A percentile compares a stretch with the other conserved stretches of the same genome.
Conservation (phyloP, 257 asterid species). For the Nicotiana attenuata region DNA sequence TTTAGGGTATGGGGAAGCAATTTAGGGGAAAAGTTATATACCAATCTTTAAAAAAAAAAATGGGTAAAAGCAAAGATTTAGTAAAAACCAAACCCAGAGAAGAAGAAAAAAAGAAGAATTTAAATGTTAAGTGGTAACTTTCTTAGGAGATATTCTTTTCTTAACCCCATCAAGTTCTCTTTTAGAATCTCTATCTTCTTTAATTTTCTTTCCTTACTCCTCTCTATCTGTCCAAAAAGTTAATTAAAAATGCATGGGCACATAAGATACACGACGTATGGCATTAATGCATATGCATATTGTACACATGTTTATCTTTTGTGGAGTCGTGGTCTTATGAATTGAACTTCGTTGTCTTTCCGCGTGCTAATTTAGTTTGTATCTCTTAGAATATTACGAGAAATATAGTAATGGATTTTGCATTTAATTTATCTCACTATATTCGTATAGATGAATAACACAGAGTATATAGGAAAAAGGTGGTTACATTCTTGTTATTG, state of each 20-base stretch:
- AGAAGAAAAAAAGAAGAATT: neutral
- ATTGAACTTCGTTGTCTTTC: neutral
- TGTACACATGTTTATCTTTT: neutral
- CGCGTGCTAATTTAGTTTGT: neutral
- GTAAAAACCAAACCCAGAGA: neutral
- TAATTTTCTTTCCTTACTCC: neutral
- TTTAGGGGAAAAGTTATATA: too few relatives aligned
- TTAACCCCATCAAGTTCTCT: neutral
- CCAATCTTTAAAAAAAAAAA: too few relatives aligned
- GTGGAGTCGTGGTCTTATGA: neutral
- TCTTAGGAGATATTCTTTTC: neutral
- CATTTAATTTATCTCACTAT: too few relatives aligned
- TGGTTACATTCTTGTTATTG: neutral
- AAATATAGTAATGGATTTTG: neutral
- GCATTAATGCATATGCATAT: neutral
- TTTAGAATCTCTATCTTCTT: neutral
- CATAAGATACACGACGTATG: neutral
- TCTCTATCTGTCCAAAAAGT: neutral
- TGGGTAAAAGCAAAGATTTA: too few relatives aligned
- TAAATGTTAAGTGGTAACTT: neutral
- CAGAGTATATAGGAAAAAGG: neutral
- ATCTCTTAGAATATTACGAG: too few relatives aligned
- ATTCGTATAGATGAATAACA: neutral
- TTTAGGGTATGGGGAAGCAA: too few relatives aligned
- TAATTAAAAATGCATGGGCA: neutral